phyloP scores from a whole-genome alignment of 2,329 filamentous ascomycete genomes.

The Lasiodiplodia theobromae region DNA sequence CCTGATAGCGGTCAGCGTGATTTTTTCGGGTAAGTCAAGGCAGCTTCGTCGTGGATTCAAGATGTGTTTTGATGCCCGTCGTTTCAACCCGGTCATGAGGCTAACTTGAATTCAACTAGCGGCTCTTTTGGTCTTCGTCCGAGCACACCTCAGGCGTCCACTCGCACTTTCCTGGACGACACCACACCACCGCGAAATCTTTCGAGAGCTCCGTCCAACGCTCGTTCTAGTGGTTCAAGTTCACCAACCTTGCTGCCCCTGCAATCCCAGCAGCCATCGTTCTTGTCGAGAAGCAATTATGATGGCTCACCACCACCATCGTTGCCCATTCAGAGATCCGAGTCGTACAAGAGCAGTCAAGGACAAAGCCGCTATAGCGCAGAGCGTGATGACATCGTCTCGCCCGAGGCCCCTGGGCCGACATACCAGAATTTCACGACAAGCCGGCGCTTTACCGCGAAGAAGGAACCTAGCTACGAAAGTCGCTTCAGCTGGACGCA shows the following conservation, averaged over 20 bases:
- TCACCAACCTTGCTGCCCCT: constrained; percentile 15
- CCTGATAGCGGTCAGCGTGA: background rate
- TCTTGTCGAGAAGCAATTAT: constrained; percentile 38
- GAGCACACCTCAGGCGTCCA: constrained; percentile 5
- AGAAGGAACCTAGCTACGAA: constrained; percentile 22
- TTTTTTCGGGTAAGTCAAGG: constrained; percentile 15
- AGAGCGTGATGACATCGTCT: constrained; percentile 15
- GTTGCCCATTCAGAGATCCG: constrained; percentile 36
- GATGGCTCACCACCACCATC: constrained; percentile 37
- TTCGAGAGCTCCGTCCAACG: background rate
- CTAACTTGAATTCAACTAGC: background rate
- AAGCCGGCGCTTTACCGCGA: constrained; percentile 36
- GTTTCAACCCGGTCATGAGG: constrained; percentile 8
- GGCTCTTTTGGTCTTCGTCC: background rate
- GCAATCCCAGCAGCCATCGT: constrained; percentile 35
- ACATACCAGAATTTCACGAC: constrained; percentile 49
- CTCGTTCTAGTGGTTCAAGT: constrained; percentile 11
- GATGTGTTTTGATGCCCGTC: background rate
- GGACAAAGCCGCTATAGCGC: constrained; percentile 8
- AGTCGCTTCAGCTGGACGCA: constrained; percentile 50
- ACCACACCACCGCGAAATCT: constrained; percentile 18
- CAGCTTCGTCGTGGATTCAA: background rate
- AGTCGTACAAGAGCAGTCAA: constrained; percentile 33
- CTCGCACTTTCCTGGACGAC: constrained; percentile 23
- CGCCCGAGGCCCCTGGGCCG: constrained; percentile 42